Conservation (phyloP, 2,329 filamentous ascomycete species). For the Apiospora saccharicola region DNA sequence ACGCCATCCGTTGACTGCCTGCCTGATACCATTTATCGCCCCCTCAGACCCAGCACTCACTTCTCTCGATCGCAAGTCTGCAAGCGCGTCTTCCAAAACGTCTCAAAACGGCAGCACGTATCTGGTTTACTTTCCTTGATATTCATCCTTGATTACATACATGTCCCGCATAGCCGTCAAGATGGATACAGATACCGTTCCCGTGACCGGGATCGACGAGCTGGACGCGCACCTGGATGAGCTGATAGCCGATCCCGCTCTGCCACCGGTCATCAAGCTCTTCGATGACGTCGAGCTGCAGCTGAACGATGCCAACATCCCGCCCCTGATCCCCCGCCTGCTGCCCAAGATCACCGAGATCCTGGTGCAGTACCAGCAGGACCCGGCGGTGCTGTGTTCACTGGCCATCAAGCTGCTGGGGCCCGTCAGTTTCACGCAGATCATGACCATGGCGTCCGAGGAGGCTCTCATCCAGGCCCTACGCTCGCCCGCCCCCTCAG, state of each 20-base stretch:
- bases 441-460: conserved; percentile 59
- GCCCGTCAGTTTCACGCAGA: conserved; percentile 59
- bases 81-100: background rate
- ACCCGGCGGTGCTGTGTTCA: conserved; percentile 59
- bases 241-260: conserved; percentile 52
- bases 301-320: conserved; percentile 58
- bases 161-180: conserved; percentile 46
- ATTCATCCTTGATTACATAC: background rate
- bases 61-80: background rate
- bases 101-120: background rate
- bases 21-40: background rate
- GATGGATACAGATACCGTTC: conserved; percentile 51
- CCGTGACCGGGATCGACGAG: conserved; percentile 60
- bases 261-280: conserved; percentile 55
- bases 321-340: conserved; percentile 58
- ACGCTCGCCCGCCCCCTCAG: conserved; percentile 60
- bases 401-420: conserved; percentile 64
- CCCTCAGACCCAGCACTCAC: background rate
- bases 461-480: conserved; percentile 60
- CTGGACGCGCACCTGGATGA: conserved; percentile 61
- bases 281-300: conserved; percentile 68
- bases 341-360: conserved; percentile 62
- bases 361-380: conserved; percentile 57
- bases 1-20: conserved; percentile 4
- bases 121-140: background rate